Evolutionary conservation across 2,329 filamentous ascomycete species (phyloP).

Genomic region (Trichoderma atroviride): DNA sequence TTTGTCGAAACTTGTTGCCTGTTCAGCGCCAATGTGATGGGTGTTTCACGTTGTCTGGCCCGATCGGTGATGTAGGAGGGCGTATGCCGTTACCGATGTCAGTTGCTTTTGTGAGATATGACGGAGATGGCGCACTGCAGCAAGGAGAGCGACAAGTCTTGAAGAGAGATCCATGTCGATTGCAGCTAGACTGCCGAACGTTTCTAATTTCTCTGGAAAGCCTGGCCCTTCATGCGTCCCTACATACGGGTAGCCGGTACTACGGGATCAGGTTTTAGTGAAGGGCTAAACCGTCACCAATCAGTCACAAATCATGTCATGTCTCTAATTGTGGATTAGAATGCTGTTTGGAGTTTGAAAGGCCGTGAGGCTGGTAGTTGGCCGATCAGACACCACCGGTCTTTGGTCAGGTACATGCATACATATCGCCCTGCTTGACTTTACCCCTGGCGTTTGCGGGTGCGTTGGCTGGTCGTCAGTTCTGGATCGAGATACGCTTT

Average conservation of each 20-base stretch:
- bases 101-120: slow-evolving; percentile 17
- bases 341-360: not conserved
- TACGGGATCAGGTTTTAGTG: not conserved
- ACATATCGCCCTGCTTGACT: not conserved
- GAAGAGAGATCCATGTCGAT: not conserved
- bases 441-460: slow-evolving; percentile 15
- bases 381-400: slow-evolving; percentile 5
- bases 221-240: not conserved
- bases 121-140: slow-evolving; percentile 10
- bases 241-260: not conserved
- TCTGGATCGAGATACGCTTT: slow-evolving; percentile 20
- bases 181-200: not conserved
- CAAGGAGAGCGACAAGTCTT: not conserved
- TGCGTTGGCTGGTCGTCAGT: not conserved
- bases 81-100: slow-evolving; percentile 10
- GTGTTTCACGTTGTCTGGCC: slow-evolving; percentile 11
- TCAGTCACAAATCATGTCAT: not conserved
- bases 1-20: slow-evolving; percentile 27
- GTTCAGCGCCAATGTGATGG: slow-evolving; percentile 10
- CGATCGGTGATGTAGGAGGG: slow-evolving; percentile 15
- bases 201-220: not conserved
- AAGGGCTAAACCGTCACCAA: not conserved
- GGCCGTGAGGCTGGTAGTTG: not conserved
- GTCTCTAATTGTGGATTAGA: not conserved
- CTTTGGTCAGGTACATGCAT: not conserved